Base-by-base conservation (phyloP, 2,329 filamentous ascomycete genomes). In the Myriosclerotinia curreyana region DNA sequence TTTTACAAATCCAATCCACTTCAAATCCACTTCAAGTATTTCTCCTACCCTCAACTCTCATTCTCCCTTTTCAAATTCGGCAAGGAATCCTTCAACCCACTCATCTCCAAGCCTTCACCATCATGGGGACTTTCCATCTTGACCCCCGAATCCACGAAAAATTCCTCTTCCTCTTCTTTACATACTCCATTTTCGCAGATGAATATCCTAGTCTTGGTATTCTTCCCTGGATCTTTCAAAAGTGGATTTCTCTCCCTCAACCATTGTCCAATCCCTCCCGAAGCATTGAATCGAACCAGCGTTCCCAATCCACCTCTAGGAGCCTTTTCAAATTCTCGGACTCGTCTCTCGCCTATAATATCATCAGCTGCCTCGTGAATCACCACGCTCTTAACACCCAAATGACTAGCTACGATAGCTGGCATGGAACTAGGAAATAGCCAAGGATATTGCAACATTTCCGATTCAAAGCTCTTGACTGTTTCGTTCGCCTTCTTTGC, bases 391-490 rank as follows among this genome's bases (percentile, higher is more conserved):
- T 82, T 82, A 2, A 87, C 82, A 0, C 92, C 92, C 3, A 96
- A 52, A 60, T 70, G 84, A 5, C 88, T 85, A 1, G 87, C 85
- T 12, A 96, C 91, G 2, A 98, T 85, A 0, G 84, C 84, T 4
- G 86, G 84, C 71, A 98, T 81, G 70, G 98, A 81, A 5, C 90
- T 90, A 0, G 91, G 88, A 77, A 96, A 98, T 2, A 98, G 81
- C 81, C 95, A 96, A 0, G 95, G 92, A 71, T 98, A 92, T 75
- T 98, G 92, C 73, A 96, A 81, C 70, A 96, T 87, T 77, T 99
- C 95, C 0, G 90, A 88, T 70, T 96, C 91, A 70, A 99, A 99
- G 0, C 92, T 91, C 66, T 86, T 86, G 66, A 93, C 86, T 0
- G 92, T 95, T 69, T 89, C 84, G 59, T 84, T 83, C 0, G 92